Evolutionary conservation across 1,139 yeast genomes (phyloP).

Genomic region (Sugiyamaella pinicola): DNA sequence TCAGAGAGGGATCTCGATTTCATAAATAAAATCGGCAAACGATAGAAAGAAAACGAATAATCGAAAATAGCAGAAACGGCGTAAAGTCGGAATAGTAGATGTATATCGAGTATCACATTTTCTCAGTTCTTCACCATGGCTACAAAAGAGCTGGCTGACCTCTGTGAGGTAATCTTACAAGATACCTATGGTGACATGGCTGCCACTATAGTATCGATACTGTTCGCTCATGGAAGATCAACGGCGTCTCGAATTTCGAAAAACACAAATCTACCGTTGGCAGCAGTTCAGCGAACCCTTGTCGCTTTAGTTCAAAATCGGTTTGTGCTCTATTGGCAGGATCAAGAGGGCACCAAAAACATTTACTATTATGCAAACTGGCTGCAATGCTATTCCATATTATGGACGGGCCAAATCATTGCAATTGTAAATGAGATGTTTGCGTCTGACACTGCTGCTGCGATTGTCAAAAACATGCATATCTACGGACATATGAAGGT

Average conservation of each 20-base stretch:
- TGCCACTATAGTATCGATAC: conserved; percentile 39
- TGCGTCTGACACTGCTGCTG: conserved; percentile 50
- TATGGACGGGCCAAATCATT: conserved; percentile 80
- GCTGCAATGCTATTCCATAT: conserved; percentile 60
- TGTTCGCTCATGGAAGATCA: conserved; percentile 43
- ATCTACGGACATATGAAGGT: conserved; percentile 65
- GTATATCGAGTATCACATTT: neutral
- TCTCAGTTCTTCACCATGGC: conserved; percentile 33
- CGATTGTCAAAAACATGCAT: conserved; percentile 70
- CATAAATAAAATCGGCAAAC: too few relatives aligned
- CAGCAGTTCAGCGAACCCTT: conserved; percentile 43
- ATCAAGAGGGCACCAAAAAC: conserved; percentile 42
- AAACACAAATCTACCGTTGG: conserved; percentile 35
- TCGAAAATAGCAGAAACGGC: too few relatives aligned
- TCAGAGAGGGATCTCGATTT: too few relatives aligned
- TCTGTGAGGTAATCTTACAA: conserved; percentile 40
- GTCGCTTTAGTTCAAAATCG: conserved; percentile 47
- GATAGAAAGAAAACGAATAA: too few relatives aligned
- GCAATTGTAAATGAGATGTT: conserved; percentile 53
- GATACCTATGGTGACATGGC: conserved; percentile 46
- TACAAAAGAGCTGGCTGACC: conserved; percentile 41
- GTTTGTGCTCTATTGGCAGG: conserved; percentile 46
- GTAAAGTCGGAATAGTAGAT: too few relatives aligned
- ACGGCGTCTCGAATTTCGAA: conserved; percentile 40
- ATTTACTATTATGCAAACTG: conserved; percentile 64